Conservation (phyloP, 2,329 filamentous ascomycete genomes). For the Rosellinia necatrix region DNA sequence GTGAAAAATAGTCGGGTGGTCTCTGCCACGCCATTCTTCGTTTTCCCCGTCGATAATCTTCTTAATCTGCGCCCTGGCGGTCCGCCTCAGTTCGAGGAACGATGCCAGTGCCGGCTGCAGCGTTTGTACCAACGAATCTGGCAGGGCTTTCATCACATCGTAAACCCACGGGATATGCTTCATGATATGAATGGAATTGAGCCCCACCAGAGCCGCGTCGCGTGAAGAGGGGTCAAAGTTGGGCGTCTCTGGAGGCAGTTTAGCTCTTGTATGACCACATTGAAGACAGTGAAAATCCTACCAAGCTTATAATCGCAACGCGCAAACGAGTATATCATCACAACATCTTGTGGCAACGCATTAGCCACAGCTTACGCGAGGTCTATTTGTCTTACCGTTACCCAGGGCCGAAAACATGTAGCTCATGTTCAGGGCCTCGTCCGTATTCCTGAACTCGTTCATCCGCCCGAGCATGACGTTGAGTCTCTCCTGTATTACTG, state of each 20-base stretch:
- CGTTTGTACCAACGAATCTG: not conserved
- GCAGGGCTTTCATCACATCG: conserved; percentile 12
- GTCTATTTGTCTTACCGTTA: conserved; percentile 4
- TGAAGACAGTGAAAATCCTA: not conserved
- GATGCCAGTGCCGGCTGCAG: not conserved
- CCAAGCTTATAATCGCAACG: conserved; percentile 17
- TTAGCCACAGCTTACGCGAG: not conserved
- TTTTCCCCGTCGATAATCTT: conserved; percentile 12
- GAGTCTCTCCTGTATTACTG: conserved; percentile 18
- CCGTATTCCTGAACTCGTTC: conserved; percentile 5
- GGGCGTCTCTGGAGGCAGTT: conserved; percentile 4
- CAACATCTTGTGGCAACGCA: not conserved
- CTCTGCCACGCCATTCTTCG: conserved; percentile 11
- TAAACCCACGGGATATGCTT: conserved; percentile 17
- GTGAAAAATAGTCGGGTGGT: conserved; percentile 18
- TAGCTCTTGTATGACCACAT: not conserved
- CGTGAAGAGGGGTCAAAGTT: conserved; percentile 9
- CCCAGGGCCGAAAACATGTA: conserved; percentile 13
- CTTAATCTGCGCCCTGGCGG: not conserved
- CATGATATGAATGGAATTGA: conserved; percentile 7
- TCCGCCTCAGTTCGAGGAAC: conserved; percentile 13
- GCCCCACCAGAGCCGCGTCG: conserved; percentile 7
- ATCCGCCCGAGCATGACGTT: conserved; percentile 11
- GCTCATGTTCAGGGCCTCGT: conserved; percentile 4
- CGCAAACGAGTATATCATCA: conserved; percentile 12